Percentiles rank a stretch among this genome's conserved stretches.
These are phyloP conservation scores for Spatholobus suberectus DNA, from an alignment of 306 rosid species.

Conservation along the genomic window DNA sequence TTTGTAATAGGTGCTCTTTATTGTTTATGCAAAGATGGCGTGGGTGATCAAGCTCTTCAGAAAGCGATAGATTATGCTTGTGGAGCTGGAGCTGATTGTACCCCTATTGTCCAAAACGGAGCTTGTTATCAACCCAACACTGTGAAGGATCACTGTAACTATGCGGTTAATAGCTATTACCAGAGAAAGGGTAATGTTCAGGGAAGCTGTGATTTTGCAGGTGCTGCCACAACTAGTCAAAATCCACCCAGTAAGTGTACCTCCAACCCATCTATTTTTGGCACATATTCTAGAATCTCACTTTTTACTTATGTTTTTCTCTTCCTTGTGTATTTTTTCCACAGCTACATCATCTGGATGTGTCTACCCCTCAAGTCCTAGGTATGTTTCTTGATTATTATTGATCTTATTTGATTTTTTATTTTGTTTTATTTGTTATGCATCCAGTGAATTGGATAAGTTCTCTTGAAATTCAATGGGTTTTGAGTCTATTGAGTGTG, in stretches of 20 bases:
- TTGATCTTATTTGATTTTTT: not conserved
- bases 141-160: constrained; percentile 82
- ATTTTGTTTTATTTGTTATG: not conserved
- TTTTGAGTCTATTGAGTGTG: not conserved
- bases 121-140: constrained; percentile 89
- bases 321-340: constrained; percentile 17
- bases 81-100: constrained; percentile 90
- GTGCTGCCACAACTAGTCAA: constrained; percentile 58
- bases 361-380: constrained; percentile 77
- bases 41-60: constrained; percentile 64
- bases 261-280: not conserved
- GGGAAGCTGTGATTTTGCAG: constrained; percentile 84
- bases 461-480: constrained; percentile 24
- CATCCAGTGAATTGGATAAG: not conserved
- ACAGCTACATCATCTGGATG: constrained; percentile 73
- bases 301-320: constrained; percentile 36
- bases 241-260: constrained; percentile 68
- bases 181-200: constrained; percentile 67
- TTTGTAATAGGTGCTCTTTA: constrained; percentile 68
- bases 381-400: constrained; percentile 57
- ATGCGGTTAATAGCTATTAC: constrained; percentile 88
- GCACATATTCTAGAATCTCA: not conserved
- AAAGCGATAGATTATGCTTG: constrained; percentile 90
- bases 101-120: constrained; percentile 66
- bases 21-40: constrained; percentile 84